Evolutionary conservation across 2,329 filamentous ascomycete species (phyloP).

Genomic region (Pyrenophora tritici-repentis): DNA sequence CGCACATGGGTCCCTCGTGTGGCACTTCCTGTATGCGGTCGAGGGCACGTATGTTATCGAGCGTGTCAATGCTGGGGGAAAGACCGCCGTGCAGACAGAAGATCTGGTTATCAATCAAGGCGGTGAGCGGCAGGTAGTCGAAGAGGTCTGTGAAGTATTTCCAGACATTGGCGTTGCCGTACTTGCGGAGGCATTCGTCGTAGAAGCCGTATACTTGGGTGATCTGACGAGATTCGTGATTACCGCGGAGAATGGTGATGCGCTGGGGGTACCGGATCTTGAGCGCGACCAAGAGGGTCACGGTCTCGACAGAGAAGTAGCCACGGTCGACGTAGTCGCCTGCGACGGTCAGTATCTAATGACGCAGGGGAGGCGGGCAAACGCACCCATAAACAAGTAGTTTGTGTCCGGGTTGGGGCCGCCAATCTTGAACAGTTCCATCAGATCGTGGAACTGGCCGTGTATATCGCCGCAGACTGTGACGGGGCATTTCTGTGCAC

Average conservation of each 20-base stretch:
- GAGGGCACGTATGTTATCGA: slow-evolving; percentile 67
- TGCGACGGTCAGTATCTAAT: slow-evolving; percentile 47
- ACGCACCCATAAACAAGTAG: slow-evolving; percentile 94
- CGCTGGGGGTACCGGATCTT: slow-evolving; percentile 98
- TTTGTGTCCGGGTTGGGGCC: slow-evolving; percentile 98
- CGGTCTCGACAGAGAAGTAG: slow-evolving; percentile 98
- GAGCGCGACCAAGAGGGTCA: slow-evolving; percentile 91
- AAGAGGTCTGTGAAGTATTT: slow-evolving; percentile 80
- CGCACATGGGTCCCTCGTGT: slow-evolving; percentile 77
- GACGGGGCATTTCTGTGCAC: slow-evolving; percentile 81
- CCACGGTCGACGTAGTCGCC: slow-evolving; percentile 98
- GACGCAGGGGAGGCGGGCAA: neutral
- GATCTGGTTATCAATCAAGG: slow-evolving; percentile 74
- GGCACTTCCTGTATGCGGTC: slow-evolving; percentile 69
- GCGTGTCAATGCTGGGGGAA: slow-evolving; percentile 73
- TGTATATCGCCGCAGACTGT: slow-evolving; percentile 99
- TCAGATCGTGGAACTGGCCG: slow-evolving; percentile 97
- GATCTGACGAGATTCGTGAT: slow-evolving; percentile 77
- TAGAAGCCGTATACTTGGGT: slow-evolving; percentile 71
- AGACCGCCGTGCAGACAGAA: slow-evolving; percentile 74
- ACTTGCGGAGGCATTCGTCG: slow-evolving; percentile 11
- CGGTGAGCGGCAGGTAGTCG: slow-evolving; percentile 75
- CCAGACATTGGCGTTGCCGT: slow-evolving; percentile 75
- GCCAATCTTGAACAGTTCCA: slow-evolving; percentile 99
- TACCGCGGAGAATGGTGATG: slow-evolving; percentile 97